Evolutionary conservation across 768 basidiomycete genomes (phyloP).

Genomic region (Pleurotus eryngii): DNA sequence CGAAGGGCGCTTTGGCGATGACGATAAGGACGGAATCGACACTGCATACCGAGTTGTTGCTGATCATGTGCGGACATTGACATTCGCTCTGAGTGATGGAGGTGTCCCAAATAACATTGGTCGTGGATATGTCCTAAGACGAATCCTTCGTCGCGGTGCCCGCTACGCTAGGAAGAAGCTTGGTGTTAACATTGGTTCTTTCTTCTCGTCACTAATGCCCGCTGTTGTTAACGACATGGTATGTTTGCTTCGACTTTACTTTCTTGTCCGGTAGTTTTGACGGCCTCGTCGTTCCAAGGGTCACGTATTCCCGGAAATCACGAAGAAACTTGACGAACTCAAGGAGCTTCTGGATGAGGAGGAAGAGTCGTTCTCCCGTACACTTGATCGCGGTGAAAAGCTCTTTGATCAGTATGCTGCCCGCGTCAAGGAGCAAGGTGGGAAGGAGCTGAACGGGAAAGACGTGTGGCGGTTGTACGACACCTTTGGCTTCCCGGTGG

Average conservation of each 20-base stretch:
- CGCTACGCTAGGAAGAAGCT: constrained; percentile 95
- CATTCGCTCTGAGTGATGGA: constrained; percentile 94
- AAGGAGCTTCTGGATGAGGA: constrained; percentile 97
- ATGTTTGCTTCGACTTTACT: constrained; percentile 16
- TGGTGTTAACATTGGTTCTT: constrained; percentile 85
- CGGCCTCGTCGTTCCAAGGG: constrained; percentile 45
- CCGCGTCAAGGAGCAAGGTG: constrained; percentile 58
- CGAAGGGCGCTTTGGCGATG: constrained; percentile 87
- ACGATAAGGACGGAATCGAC: constrained; percentile 94
- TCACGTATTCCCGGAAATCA: constrained; percentile 89
- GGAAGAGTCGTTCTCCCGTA: constrained; percentile 96
- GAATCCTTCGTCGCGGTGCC: constrained; percentile 92
- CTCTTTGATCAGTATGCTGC: constrained; percentile 87
- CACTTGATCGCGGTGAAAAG: constrained; percentile 93
- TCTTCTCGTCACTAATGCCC: constrained; percentile 92
- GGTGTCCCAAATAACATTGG: constrained; percentile 96
- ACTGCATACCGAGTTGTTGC: constrained; percentile 97
- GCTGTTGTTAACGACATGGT: constrained; percentile 89
- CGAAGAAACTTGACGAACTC: constrained; percentile 74
- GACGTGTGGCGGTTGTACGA: constrained; percentile 98
- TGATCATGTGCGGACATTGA: constrained; percentile 93
- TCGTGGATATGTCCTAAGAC: constrained; percentile 93
- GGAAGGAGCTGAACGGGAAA: constrained; percentile 73
- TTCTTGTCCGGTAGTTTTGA: constrained; percentile 8
- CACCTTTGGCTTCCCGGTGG: constrained; percentile 97